Base-by-base conservation (phyloP, 106 monocot species). In the Dendrobium chrysotoxum region DNA sequence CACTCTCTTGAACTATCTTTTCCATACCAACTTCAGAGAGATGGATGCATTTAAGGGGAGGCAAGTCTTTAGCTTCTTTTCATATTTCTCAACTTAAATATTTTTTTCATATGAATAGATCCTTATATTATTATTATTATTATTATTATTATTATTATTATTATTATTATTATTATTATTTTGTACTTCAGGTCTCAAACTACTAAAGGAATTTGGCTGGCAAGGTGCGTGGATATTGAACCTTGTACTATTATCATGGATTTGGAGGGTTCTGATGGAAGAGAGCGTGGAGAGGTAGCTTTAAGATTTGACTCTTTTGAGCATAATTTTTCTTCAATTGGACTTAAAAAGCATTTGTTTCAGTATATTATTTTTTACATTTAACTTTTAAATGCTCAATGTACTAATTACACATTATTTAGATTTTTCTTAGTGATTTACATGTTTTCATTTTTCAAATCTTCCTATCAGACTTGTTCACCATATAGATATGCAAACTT, bases 171-270 rank as follows among this genome's bases (percentile, higher is more conserved):
- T 7, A 16, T 7, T 70, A 46, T 39, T 65, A 47, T 2, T 46
- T 71, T 72, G 35, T 53, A 85, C 15, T 78, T 74, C 79, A 98
- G 97, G 80, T 98, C 91, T 28, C 94, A 92, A 83, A 97, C 97
- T 80, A 97, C 97, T 20, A 94, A 94, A 85, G 97, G 97, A 30
- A 88, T 97, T 77, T 98, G 97, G 97, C 44, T 98, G 84, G 97
- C 92, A 38, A 86, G 84, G 77, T 88, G 92, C 76, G 67, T 64
- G 70, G 87, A 84, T 28, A 94, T 98, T 58, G 92, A 98, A 44
- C 97, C 97, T 75, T 94, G 80, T 82, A 94, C 97, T 21, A 83
- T 98, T 81, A 91, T 98, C 44, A 91, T 98, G 94, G 96, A 97
- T 88, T 85, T 97, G 86, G 96, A 97, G 82, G 96, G 96, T 77